A percentile compares a stretch with the other conserved stretches of the same genome.
Evolutionary conservation across 305 asterid genomes (phyloP).

Genomic region (Solanum hybrid): DNA sequence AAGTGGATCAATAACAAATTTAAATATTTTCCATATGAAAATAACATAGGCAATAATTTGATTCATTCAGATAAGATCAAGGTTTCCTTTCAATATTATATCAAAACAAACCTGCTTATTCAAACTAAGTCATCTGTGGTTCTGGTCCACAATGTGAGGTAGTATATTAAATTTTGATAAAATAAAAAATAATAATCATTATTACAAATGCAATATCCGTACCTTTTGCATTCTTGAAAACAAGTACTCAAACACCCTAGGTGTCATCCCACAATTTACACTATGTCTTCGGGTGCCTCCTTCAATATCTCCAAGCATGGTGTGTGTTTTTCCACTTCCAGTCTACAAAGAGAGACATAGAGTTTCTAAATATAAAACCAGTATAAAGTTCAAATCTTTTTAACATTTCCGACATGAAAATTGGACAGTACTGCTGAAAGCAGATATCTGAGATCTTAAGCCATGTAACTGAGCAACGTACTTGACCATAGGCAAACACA

Average conservation of each 20-base stretch:
- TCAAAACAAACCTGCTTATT: background rate
- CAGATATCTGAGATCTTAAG: background rate
- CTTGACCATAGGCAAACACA: constrained; percentile 99
- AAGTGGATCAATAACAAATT: background rate
- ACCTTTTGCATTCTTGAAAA: constrained; percentile 96
- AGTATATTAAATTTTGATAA: background rate
- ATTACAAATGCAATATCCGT: background rate
- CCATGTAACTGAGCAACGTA: constrained; percentile 21
- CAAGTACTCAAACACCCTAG: constrained; percentile 85
- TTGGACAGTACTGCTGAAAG: background rate
- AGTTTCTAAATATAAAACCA: background rate
- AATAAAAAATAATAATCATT: background rate
- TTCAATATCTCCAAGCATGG: constrained; percentile 99
- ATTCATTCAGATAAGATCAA: background rate
- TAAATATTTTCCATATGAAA: background rate
- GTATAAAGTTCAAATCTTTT: background rate
- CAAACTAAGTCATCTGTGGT: background rate
- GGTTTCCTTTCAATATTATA: background rate
- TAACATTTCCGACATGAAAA: background rate
- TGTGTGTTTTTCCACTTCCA: constrained; percentile 98
- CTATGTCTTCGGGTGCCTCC: constrained; percentile 89
- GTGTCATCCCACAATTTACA: constrained; percentile 91
- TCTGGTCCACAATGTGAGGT: background rate
- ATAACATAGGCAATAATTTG: background rate
- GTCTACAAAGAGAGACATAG: constrained; percentile 33